These are phyloP conservation scores for Leccinellum luteum DNA, from an alignment of 768 basidiomycete species.

Conservation along the genomic window DNA sequence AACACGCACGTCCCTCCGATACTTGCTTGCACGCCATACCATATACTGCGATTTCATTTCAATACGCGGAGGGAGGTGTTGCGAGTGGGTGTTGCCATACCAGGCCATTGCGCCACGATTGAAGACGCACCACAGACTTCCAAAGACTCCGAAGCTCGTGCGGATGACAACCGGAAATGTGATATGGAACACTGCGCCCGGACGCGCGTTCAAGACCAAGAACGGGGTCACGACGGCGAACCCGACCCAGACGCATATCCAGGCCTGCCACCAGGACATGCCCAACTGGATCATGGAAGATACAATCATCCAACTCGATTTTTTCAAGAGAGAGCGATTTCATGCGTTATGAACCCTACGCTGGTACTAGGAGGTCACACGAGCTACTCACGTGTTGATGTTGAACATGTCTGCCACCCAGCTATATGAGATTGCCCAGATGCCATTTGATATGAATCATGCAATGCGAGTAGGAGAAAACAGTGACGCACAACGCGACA, in stretches of 20 bases:
- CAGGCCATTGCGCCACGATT: slow-evolving; percentile 73
- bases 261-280: slow-evolving; percentile 82
- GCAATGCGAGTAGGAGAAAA: not conserved
- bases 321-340: slow-evolving; percentile 1
- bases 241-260: slow-evolving; percentile 74
- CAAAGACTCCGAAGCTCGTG: slow-evolving; percentile 77
- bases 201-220: slow-evolving; percentile 73
- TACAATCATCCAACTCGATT: slow-evolving; percentile 67
- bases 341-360: not conserved
- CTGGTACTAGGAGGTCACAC: not conserved
- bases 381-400: slow-evolving; percentile 59
- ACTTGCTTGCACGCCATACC: slow-evolving; percentile 79
- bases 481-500: slow-evolving; percentile 52
- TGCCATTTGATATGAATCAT: not conserved
- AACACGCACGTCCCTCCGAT: slow-evolving; percentile 80
- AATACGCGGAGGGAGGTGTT: slow-evolving; percentile 15
- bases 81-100: slow-evolving; percentile 38
- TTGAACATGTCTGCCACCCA: slow-evolving; percentile 84
- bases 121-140: slow-evolving; percentile 77
- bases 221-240: slow-evolving; percentile 63
- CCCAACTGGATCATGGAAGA: slow-evolving; percentile 72
- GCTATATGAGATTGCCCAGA: slow-evolving; percentile 32
- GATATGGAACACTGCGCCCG: slow-evolving; percentile 74
- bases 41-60: slow-evolving; percentile 44
- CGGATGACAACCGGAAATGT: slow-evolving; percentile 75